Percentiles rank a stretch among this genome's conserved stretches.
Conservation (phyloP, 2,329 filamentous ascomycete genomes). For the Sarocladium oryzae region DNA sequence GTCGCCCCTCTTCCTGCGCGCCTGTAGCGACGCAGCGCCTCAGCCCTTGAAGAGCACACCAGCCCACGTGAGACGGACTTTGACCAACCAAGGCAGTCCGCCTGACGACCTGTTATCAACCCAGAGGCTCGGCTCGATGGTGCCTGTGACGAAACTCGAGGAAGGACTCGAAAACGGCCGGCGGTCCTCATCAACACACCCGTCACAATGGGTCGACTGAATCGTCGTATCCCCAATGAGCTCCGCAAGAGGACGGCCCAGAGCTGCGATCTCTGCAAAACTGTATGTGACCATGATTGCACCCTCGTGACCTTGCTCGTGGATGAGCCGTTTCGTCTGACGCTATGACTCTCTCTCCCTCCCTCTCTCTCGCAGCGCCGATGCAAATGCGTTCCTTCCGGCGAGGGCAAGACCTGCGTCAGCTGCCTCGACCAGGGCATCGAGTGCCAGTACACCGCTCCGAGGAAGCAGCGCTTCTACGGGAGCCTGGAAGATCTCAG, state of each 20-base stretch:
- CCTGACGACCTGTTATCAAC: neutral
- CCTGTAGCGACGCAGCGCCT: neutral
- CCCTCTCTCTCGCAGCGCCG: constrained; percentile 21
- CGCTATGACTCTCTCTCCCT: too few relatives aligned
- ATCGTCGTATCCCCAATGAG: constrained; percentile 27
- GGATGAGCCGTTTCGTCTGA: too few relatives aligned
- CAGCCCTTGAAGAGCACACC: neutral
- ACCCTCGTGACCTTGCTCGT: too few relatives aligned
- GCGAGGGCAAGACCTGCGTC: constrained; percentile 23
- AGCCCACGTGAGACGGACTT: neutral
- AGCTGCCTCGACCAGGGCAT: constrained; percentile 26
- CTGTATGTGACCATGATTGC: constrained; percentile 19
- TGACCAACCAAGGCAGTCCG: neutral
- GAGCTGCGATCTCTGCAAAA: constrained; percentile 30
- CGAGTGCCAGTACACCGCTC: constrained; percentile 27
- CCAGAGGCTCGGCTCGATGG: neutral
- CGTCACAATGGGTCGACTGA: constrained; percentile 1
- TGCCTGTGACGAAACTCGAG: neutral
- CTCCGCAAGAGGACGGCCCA: constrained; percentile 28
- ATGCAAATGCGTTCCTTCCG: constrained; percentile 27
- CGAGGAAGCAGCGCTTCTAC: constrained; percentile 30
- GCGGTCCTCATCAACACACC: neutral
- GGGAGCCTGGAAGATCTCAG: constrained; percentile 30
- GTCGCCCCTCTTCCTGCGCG: neutral
- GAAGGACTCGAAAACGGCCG: neutral